Evolutionary conservation across 192 early-diverging fungal species (phyloP).

Genomic region (Helicostylum pulchrum): DNA sequence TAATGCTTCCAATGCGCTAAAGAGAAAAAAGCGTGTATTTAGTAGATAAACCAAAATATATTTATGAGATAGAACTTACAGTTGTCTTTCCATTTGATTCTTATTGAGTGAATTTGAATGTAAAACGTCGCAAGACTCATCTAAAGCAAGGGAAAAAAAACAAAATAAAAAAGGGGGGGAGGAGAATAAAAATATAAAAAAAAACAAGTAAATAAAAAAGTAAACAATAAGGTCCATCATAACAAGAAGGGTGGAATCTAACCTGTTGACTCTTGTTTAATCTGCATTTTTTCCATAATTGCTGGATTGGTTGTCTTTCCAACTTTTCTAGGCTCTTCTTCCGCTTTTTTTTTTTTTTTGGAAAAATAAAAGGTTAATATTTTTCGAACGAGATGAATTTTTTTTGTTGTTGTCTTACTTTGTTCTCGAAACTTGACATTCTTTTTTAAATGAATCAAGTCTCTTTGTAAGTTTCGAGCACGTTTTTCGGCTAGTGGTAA

Average conservation of each 20-base stretch:
- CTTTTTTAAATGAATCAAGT: conserved; percentile 10
- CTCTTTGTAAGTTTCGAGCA: conserved; percentile 4
- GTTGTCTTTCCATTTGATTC: conserved; percentile 13
- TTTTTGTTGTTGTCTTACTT: background rate
- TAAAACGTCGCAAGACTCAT: conserved; percentile 13
- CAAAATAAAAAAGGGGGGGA: background rate
- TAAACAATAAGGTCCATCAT: no score
- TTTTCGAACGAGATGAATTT: background rate
- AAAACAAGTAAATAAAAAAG: no score
- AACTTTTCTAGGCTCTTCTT: background rate
- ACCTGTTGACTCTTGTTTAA: background rate
- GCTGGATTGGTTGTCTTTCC: conserved; percentile 7
- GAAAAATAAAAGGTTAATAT: background rate
- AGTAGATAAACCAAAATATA: background rate
- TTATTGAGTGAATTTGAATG: conserved; percentile 9
- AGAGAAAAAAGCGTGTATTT: background rate
- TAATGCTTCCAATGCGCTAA: conserved; percentile 12
- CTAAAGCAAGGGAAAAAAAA: conserved; percentile 10
- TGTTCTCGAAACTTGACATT: conserved; percentile 14
- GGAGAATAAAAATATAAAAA: no score
- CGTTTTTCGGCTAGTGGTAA: conserved; percentile 19
- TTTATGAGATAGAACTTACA: background rate
- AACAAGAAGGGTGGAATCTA: background rate
- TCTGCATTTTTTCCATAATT: background rate
- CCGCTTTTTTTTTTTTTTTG: background rate